Percentiles rank a stretch among this genome's conserved stretches.
These are phyloP conservation scores for Gryganskiella cystojenkinii DNA, from an alignment of 192 early-diverging fungal genomes.

Conservation along the genomic window DNA sequence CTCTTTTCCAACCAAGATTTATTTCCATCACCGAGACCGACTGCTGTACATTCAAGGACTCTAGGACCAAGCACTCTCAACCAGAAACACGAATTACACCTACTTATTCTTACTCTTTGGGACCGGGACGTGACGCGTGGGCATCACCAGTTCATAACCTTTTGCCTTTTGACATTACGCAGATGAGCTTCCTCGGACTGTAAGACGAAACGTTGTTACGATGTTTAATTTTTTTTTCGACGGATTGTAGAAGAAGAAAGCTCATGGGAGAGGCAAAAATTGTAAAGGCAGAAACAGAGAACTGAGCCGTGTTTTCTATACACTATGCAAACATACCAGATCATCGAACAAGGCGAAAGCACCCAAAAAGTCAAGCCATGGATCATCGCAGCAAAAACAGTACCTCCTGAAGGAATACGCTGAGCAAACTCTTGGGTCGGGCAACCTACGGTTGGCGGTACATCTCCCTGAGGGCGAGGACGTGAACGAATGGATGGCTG, in stretches of 20 bases:
- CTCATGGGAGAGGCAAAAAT: neutral
- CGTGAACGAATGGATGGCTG: conserved; percentile 92
- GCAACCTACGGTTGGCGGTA: conserved; percentile 82
- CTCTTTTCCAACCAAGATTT: too few relatives aligned
- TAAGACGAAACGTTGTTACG: too few relatives aligned
- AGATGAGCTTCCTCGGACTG: conserved; percentile 53
- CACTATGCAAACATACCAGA: conserved; percentile 2
- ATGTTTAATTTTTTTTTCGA: too few relatives aligned
- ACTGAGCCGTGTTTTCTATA: neutral
- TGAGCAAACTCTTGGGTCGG: conserved; percentile 78
- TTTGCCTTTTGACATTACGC: neutral
- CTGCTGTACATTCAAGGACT: too few relatives aligned
- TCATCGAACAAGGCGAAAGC: conserved; percentile 63
- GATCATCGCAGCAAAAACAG: conserved; percentile 67
- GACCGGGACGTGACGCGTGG: too few relatives aligned
- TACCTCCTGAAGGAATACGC: conserved; percentile 71
- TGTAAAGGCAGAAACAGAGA: neutral
- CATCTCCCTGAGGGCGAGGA: conserved; percentile 90
- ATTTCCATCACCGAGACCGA: too few relatives aligned
- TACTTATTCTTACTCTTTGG: too few relatives aligned
- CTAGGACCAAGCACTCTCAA: too few relatives aligned
- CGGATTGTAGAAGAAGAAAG: neutral
- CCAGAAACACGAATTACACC: too few relatives aligned
- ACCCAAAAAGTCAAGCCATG: conserved; percentile 66
- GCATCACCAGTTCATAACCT: too few relatives aligned